Conservation (phyloP, 192 early-diverging fungal species). For the Allomyces macrogynus region DNA sequence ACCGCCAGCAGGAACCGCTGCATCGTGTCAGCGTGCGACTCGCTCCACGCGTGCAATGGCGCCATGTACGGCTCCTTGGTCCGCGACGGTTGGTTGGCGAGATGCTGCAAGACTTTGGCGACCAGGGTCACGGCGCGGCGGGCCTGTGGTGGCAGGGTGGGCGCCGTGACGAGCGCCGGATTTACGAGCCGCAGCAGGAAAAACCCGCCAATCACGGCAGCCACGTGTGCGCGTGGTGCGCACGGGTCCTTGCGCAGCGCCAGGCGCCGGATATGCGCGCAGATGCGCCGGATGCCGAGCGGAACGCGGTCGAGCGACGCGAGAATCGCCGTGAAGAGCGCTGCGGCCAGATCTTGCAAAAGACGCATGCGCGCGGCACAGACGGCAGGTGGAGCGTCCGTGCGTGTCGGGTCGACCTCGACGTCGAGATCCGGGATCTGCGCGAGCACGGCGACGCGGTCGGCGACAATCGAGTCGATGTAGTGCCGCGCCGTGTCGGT, state of each 20-base stretch:
- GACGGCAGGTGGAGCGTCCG: conserved; percentile 10
- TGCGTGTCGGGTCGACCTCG: conserved; percentile 69
- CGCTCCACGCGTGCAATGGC: conserved; percentile 75
- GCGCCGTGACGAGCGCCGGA: conserved; percentile 90
- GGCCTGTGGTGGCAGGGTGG: conserved; percentile 50
- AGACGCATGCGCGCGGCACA: conserved; percentile 46
- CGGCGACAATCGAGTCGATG: conserved; percentile 51
- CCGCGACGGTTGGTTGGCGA: conserved; percentile 82
- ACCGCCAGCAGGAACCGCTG: conserved; percentile 75
- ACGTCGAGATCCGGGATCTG: conserved; percentile 64
- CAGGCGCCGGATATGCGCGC: conserved; percentile 84
- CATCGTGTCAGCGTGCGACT: conserved; percentile 62
- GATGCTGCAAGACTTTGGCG: conserved; percentile 86
- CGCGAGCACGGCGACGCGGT: conserved; percentile 57
- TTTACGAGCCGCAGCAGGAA: conserved; percentile 93
- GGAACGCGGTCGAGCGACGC: conserved; percentile 66
- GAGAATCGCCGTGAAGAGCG: conserved; percentile 71
- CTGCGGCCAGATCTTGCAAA: conserved; percentile 65
- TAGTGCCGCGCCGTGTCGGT: conserved; percentile 84
- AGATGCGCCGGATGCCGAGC: conserved; percentile 94
- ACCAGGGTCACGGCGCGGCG: conserved; percentile 75
- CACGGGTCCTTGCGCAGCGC: conserved; percentile 84
- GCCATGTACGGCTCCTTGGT: conserved; percentile 84
- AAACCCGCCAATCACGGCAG: conserved; percentile 90
- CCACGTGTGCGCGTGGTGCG: conserved; percentile 64